Evolutionary conservation across 371 early-diverging fungal genomes (phyloP).

Genomic region (Mucor mucedo): DNA sequence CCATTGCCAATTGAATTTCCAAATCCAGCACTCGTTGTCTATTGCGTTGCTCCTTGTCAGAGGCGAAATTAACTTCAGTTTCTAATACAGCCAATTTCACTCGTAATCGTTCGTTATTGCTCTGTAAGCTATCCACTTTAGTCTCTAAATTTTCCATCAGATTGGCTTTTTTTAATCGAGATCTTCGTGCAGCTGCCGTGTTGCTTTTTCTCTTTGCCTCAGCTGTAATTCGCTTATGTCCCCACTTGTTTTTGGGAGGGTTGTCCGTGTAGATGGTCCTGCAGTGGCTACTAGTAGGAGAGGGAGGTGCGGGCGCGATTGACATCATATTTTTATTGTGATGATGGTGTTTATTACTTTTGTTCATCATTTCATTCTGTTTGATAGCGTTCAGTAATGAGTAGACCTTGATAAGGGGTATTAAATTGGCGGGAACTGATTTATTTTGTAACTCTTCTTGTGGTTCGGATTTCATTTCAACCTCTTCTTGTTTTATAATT

Average conservation of each 20-base stretch:
- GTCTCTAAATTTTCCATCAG: constrained; percentile 78
- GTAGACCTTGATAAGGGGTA: constrained; percentile 17
- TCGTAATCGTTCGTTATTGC: constrained; percentile 63
- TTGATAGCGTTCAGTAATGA: constrained; percentile 13
- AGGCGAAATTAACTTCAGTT: constrained; percentile 56
- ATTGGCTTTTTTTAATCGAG: constrained; percentile 78
- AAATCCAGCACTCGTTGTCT: constrained; percentile 63
- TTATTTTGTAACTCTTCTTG: not conserved
- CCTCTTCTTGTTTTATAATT: not conserved
- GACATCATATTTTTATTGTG: not conserved
- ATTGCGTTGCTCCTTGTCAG: constrained; percentile 64
- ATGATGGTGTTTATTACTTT: not conserved
- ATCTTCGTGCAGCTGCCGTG: constrained; percentile 91
- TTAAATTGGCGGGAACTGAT: constrained; percentile 6
- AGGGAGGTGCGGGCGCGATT: constrained; percentile 8
- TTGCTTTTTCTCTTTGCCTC: constrained; percentile 76
- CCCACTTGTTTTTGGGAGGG: constrained; percentile 3
- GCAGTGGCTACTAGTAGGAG: constrained; percentile 6
- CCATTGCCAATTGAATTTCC: constrained; percentile 66
- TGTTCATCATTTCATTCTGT: constrained; percentile 7
- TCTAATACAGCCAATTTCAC: constrained; percentile 73
- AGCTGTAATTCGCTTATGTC: not conserved
- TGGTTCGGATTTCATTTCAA: not conserved
- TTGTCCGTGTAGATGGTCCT: not conserved
- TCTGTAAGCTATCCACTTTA: constrained; percentile 71